Percentiles rank a stretch among this genome's conserved stretches.
Evolutionary conservation across 2,329 filamentous ascomycete genomes (phyloP).

Genomic region (Boeremia exigua): DNA sequence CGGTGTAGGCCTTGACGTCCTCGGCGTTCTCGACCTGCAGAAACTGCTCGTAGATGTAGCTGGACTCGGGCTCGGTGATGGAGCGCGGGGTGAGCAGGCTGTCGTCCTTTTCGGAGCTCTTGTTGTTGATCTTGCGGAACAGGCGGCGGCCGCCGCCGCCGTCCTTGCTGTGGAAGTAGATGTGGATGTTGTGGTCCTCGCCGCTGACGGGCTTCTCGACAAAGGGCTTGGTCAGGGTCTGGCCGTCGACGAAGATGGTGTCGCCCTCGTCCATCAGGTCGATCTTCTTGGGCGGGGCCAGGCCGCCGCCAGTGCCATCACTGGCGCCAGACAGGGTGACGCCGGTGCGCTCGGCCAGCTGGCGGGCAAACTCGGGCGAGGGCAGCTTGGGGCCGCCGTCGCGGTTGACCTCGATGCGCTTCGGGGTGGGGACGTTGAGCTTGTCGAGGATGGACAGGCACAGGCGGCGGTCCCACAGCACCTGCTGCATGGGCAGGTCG

Average conservation of each 20-base stretch:
- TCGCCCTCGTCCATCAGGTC: slow-evolving; percentile 91
- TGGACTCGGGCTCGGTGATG: slow-evolving; percentile 79
- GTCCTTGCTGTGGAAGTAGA: slow-evolving; percentile 88
- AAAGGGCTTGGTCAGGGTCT: slow-evolving; percentile 85
- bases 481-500: slow-evolving; percentile 94
- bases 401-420: slow-evolving; percentile 86
- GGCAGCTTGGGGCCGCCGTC: slow-evolving; percentile 86
- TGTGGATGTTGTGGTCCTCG: slow-evolving; percentile 98
- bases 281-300: slow-evolving; percentile 67
- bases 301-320: slow-evolving; percentile 68
- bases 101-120: slow-evolving; percentile 92
- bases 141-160: slow-evolving; percentile 90
- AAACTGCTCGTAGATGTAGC: slow-evolving; percentile 97
- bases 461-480: slow-evolving; percentile 92
- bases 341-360: slow-evolving; percentile 81
- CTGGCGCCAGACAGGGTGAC: slow-evolving; percentile 74
- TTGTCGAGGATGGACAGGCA: slow-evolving; percentile 88
- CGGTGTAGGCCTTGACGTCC: slow-evolving; percentile 98
- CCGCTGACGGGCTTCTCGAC: slow-evolving; percentile 98
- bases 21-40: slow-evolving; percentile 96
- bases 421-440: slow-evolving; percentile 87
- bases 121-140: slow-evolving; percentile 98
- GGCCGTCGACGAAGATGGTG: slow-evolving; percentile 84
- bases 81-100: slow-evolving; percentile 77
- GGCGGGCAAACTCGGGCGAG: slow-evolving; percentile 78